A percentile compares a stretch with the other conserved stretches of the same genome.
phyloP scores from a whole-genome alignment of 805 yeast species.

The Saccharomycopsis babjevae region DNA sequence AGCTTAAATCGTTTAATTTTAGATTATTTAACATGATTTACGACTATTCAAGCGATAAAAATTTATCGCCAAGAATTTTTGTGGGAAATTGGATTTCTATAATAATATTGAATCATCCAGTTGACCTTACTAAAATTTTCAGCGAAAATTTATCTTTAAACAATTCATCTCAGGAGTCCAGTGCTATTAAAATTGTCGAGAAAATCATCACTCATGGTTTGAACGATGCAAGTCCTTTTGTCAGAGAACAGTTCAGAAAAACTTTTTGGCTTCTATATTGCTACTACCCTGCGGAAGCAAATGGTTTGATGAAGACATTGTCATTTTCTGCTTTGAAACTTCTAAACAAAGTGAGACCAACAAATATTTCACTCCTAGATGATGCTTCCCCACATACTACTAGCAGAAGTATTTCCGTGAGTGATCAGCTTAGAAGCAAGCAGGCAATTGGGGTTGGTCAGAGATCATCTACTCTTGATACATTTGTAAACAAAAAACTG shows the following conservation, averaged over 20 bases:
- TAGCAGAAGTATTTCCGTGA: background rate
- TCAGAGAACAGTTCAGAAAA: conserved; percentile 62
- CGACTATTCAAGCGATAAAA: conserved; percentile 54
- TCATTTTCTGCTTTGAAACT: conserved; percentile 36
- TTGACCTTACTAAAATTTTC: conserved; percentile 24
- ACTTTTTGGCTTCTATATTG: conserved; percentile 63
- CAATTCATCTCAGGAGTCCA: background rate
- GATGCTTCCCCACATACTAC: background rate
- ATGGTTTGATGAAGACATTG: conserved; percentile 25
- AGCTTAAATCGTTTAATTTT: conserved; percentile 31
- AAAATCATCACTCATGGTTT: conserved; percentile 51
- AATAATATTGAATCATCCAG: conserved; percentile 41
- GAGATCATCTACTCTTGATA: background rate
- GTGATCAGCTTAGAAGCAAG: background rate
- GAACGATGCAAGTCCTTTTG: conserved; percentile 70
- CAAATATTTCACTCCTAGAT: background rate
- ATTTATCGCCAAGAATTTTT: conserved; percentile 57
- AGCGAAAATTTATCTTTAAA: conserved; percentile 4
- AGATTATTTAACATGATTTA: conserved; percentile 42
- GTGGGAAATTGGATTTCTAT: conserved; percentile 65
- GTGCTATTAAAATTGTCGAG: conserved; percentile 33
- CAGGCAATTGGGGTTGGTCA: background rate
- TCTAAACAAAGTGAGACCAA: conserved; percentile 49
- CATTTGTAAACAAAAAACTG: background rate
- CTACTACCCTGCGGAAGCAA: conserved; percentile 44